Base-by-base conservation (phyloP, 1,139 yeast species). In the Barnettozyma hawaiiensis region DNA sequence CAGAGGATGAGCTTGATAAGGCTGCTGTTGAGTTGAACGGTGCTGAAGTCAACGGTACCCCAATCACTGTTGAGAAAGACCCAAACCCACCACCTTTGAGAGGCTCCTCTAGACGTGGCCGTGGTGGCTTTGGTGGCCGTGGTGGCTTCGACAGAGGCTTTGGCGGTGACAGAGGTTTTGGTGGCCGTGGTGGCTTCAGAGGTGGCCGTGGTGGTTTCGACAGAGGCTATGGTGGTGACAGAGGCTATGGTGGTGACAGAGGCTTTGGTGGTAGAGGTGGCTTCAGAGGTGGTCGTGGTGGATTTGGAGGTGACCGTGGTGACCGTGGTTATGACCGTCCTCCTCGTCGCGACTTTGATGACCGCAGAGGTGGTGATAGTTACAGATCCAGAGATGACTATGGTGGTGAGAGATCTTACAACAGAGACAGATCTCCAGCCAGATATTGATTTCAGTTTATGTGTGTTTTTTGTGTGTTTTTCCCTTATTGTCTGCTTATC, bases 41-140 rank as follows among this genome's bases (percentile, higher is more conserved):
- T 55, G 69, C 78, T 49, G 89, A 81, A 48, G 81, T 76, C 71
- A 77, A 78, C 61, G 96, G 85, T 51, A 62, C 76, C 45, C 68
- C 71, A 42, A 68, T 86, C 47, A 63, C 74, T 48, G 85, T 90
- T 47, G 86, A 80, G 66, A 87, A 79, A 67, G 96, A 86, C 63
- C 82, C 84, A 58, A 75, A 84, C 58, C 74, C 78, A 44, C 89
- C 90, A 51, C 83, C 82, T 57, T 74, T 81, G 53, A 83, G 86
- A 53, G 77, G 81, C 74, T 77, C 77, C 49, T 70, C 78, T 51
- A 71, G 81, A 69, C 71, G 78, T 59, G 60, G 60, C 37, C 58
- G 69, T 47, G 71, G 73, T 44, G 69, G 70, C 27, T 64, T 55
- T 60, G 58, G 61, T 32, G 58, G 58, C 45, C 59, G 63, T 42